Base-by-base conservation (phyloP, 306 rosid species). In the Ochetophila trinervis region DNA sequence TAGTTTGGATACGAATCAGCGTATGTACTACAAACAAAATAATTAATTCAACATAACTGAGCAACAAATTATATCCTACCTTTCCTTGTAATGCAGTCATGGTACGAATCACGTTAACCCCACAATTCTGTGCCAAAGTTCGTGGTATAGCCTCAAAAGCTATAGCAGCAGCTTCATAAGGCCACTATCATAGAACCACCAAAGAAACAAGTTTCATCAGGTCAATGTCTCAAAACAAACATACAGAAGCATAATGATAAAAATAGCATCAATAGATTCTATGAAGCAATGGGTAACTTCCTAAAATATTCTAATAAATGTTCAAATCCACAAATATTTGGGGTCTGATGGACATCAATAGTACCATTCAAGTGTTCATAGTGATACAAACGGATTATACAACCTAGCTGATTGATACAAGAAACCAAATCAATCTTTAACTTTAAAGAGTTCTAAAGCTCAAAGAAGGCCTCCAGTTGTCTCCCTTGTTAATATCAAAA, bases 91-190 rank as follows among this genome's bases (percentile, higher is more conserved):
- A 82, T 0, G 94, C 89, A 22, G 99, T 94, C 99, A 90, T 94
- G 12, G 96, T 94, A 49, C 99, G 76, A 56, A 94, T 90, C 63
- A 94, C 99, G 59, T 94, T 90, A 48, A 94, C 96, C 36, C 99
- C 99, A 78, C 99, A 94, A 80, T 94, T 94, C 77, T 94, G 97
- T 20, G 97, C 96, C 82, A 94, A 74, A 23, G 99, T 94, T 54
- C 99, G 87, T 11, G 99, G 99, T 60, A 94, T 94, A 61, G 97
- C 87, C 87, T 94, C 99, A 78, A 94, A 94, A 57, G 99, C 99
- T 36, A 90, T 45, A 23, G 99, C 97, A 75, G 99, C 99, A 71
- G 96, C 97, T 90, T 94, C 99, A 74, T 94, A 94, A 13, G 99
- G 99, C 99, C 99, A 94, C 99, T 94, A 66, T 64, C 27, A 18